Conservation (phyloP, 2,329 filamentous ascomycete species). For the Fusarium annulatum region DNA sequence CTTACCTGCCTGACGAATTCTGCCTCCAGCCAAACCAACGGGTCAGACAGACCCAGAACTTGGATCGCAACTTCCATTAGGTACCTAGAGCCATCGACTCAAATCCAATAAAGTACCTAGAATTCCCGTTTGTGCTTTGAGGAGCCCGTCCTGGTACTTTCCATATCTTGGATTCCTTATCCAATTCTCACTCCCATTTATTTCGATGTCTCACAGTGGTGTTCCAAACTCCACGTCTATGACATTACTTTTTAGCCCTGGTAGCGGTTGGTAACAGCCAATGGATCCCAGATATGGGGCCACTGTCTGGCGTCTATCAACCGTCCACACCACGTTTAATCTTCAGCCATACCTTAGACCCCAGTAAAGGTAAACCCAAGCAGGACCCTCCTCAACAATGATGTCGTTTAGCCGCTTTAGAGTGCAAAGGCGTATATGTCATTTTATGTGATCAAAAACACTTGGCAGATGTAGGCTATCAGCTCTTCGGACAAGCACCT, state of each 20-base stretch:
- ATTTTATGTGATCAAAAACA: not conserved
- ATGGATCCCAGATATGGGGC: slow-evolving; percentile 38
- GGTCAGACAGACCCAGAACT: not conserved
- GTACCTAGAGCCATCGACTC: no score
- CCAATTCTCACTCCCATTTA: not conserved
- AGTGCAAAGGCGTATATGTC: not conserved
- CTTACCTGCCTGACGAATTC: not conserved
- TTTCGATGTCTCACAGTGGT: not conserved
- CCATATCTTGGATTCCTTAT: not conserved
- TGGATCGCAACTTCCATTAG: not conserved
- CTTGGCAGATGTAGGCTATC: not conserved
- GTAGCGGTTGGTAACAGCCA: slow-evolving; percentile 31
- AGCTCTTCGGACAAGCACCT: not conserved
- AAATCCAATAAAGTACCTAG: not conserved
- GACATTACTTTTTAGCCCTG: slow-evolving; percentile 27
- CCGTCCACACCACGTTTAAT: slow-evolving; percentile 38
- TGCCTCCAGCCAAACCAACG: not conserved
- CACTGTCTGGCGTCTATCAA: slow-evolving; percentile 41
- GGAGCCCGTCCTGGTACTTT: not conserved
- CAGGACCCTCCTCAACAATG: slow-evolving; percentile 21
- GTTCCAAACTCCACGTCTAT: slow-evolving; percentile 25
- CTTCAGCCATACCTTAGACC: slow-evolving; percentile 7
- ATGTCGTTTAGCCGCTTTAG: slow-evolving; percentile 1
- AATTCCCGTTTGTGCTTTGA: not conserved
- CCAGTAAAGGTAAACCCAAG: slow-evolving; percentile 3